Evolutionary conservation across 2,329 filamentous ascomycete species (phyloP), one percentile per base, ranked within the genome.

Genomic region (Aspergillus vadensis): DNA sequence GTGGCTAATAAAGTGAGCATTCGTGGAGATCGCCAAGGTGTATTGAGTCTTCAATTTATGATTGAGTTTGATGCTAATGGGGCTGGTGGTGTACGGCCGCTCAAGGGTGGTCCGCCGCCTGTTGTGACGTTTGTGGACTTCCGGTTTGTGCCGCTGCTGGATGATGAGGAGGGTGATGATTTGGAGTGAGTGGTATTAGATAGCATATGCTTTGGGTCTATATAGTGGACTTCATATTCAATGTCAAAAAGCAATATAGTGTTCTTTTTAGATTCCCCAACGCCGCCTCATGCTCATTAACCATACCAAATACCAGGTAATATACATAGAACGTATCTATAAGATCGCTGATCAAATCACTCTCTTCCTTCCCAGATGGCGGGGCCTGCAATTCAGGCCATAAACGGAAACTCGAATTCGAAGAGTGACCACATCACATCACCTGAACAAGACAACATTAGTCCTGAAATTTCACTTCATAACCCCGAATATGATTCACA

Each of bases 41-140:
- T 99, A 30, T 77, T 99, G 65, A 97, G 91, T 76, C 79, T 98
- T 74, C 95, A 99, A 72, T 97, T 98, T 70, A 95, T 99, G 90
- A 89, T 99, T 15, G 92, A 97, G 72, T 83, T 93, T 44, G 91
- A 95, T 63, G 85, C 85, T 6, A 84, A 85, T 47, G 61, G 62
- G 15, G 60, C 65, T 19, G 66, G 70, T 50, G 66, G 62, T 30
- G 41, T 52, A n/a, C 65, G 65, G 48, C 27, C 61, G 27, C 62
- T 67, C 23, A 68, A 65, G 41, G 65, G 67, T 12, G 61, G 60
- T 14, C 56, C 60, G 19, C 65, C 63, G 48, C 71, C 71, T 5
- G 74, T 72, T 49, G 75, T 78, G n/a, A 77, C 75, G 54, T 81
- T 81, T 68, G 76, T 81, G 56, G 79, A 81, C 65, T 81, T 81